Base-by-base conservation (phyloP, 441 rosid species). In the Syzygium syzygioides region DNA sequence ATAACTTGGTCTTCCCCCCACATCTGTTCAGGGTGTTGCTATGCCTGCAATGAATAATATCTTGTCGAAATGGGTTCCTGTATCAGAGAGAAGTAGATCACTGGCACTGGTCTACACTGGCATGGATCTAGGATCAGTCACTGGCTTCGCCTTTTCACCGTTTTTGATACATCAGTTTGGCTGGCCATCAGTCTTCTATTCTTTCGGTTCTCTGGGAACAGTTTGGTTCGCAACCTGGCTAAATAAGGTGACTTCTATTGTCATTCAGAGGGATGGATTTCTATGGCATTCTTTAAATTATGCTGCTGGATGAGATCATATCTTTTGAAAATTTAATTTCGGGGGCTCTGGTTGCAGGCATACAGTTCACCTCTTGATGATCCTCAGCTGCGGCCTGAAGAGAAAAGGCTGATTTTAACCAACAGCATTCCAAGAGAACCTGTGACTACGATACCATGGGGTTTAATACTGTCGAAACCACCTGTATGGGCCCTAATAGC, bases 1-100 rank as follows among this genome's bases (percentile, higher is more conserved):
- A 6, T 76, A 41, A 76, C 83, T 76, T 25, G 14, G 52, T 76
- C 41, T 41, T 41, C 52, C n/a, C n/a, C n/a, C 28, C 28, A 76
- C 83, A 20, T 76, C 83, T 76, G 9, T 92, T 52, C 91, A 97
- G 99, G 98, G 99, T 92, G 99, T 97, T 93, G 98, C 99, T 64
- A 95, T 97, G 99, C 99, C 99, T 89, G 99, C 99, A 80, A 97
- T 97, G 99, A 97, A 96, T 89, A 97, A 96, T 88, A 96, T 97
- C 90, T 86, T 97, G 55, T 96, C 99, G 4, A 97, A 96, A 87
- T 97, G 99, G 99, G 98, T 97, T 86, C 99, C 99, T 60, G 94
- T 97, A 83, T 93, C 95, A 85, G 99, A 97, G 92, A 97, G 99
- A 92, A 97, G 98, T 88, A 93, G 99, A 92, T 96, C 99, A 6